Base-by-base conservation (phyloP, 1,284 basidiomycete species). In the Ustilago bromivora region DNA sequence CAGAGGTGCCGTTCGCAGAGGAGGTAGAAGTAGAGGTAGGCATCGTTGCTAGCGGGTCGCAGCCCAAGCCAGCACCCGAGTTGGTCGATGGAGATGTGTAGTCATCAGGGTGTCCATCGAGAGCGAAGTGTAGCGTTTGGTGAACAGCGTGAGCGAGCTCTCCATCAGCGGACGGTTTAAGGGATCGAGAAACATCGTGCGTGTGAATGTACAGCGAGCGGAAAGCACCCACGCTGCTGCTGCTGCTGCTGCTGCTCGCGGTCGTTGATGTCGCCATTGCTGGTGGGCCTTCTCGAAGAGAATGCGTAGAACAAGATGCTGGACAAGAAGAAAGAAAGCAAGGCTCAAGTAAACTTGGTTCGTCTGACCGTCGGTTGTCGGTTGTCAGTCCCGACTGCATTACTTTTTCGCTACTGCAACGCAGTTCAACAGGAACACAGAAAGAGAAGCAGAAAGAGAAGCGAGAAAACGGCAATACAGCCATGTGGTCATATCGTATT, bases 91-190 rank as follows among this genome's bases (percentile, higher is more conserved):
- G 28, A 2, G 68, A 65, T 0, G 61, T 76, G 65, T 77, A 83
- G 57, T 82, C 82, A 19, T 82, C 77, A 28, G 72, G 70, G 53
- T 81, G 66, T 9, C 79, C 82, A 60, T 84, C 82, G 31, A 83
- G 77, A 11, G 82, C 76, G 55, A 78, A 82, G 61, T 83, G 82
- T 5, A 83, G 71, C 11, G 82, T 83, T 43, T 83, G 79, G 56
- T 83, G 82, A n/a, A 83, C 63, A 3, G 82, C 81, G 40, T 83
- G 73, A 0, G 82, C 78, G 31, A 83, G 62, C 46, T 82, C 81
- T 58, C 82, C 82, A 54, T 81, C 79, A 36, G 71, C 47, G 2
- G 81, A 81, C 6, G 82, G 79, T 66, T 83, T 82, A 34, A 83
- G 71, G 2, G 68, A 69, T 15, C 81, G 66, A 4, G 77, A 76